phyloP scores from a whole-genome alignment of 441 rosid genomes.

The Pelargonium myrrhifolium region DNA sequence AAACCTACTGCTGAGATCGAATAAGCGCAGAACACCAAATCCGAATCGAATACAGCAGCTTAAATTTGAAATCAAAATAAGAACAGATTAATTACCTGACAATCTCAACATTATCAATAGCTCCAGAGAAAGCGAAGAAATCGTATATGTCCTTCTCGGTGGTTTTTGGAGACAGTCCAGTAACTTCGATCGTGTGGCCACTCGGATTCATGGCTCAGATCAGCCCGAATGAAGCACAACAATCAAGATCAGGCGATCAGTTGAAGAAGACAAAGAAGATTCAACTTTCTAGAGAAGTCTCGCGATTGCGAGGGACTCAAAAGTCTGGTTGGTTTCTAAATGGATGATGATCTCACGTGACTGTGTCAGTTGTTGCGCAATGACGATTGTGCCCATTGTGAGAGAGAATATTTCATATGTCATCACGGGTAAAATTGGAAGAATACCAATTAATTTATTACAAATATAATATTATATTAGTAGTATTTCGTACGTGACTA shows the following conservation, averaged over 20 bases:
- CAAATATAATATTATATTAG: too few relatives aligned
- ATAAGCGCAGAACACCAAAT: neutral
- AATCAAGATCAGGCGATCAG: neutral
- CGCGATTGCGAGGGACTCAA: neutral
- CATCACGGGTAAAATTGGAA: too few relatives aligned
- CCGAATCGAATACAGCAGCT: neutral
- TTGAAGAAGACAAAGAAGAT: neutral
- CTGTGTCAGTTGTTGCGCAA: neutral
- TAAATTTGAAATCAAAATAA: neutral
- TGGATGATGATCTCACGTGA: neutral
- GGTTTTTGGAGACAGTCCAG: constrained; percentile 58
- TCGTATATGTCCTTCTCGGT: constrained; percentile 57
- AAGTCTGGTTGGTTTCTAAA: neutral
- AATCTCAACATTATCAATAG: constrained; percentile 51
- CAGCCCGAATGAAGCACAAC: neutral
- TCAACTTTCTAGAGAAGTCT: neutral
- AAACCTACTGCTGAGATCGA: neutral
- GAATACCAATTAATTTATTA: too few relatives aligned
- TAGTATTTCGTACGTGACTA: too few relatives aligned
- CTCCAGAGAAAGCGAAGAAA: constrained; percentile 71
- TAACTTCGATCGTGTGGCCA: constrained; percentile 56
- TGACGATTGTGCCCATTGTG: neutral
- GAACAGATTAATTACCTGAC: constrained; percentile 48
- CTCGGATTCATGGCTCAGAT: constrained; percentile 30
- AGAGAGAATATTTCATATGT: too few relatives aligned